Percentiles rank a stretch among this genome's conserved stretches.
Evolutionary conservation across 2,329 filamentous ascomycete species (phyloP).

Genomic region (Lachnellula willkommii): DNA sequence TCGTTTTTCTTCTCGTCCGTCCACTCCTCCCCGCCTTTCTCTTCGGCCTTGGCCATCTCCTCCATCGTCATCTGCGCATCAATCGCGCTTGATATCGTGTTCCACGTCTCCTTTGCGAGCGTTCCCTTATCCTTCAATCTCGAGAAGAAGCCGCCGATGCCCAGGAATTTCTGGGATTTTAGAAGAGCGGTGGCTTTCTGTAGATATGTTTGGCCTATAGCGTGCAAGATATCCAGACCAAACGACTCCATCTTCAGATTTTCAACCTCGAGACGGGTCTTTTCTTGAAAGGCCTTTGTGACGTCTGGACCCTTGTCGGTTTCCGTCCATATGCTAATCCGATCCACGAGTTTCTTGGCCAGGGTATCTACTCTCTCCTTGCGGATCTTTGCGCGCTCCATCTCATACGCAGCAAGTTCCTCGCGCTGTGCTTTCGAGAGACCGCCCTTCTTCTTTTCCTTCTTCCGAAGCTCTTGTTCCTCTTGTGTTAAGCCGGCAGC

Average conservation of each 20-base stretch:
- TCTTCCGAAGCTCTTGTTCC: slow-evolving; percentile 69
- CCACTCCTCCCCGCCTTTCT: slow-evolving; percentile 94
- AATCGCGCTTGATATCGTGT: slow-evolving; percentile 91
- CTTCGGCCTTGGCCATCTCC: slow-evolving; percentile 95
- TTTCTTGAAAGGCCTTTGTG: slow-evolving; percentile 84
- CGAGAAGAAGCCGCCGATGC: slow-evolving; percentile 91
- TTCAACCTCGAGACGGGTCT: slow-evolving; percentile 91
- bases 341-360: slow-evolving; percentile 77
- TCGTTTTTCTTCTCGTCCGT: slow-evolving; percentile 95
- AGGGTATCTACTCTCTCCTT: slow-evolving; percentile 87
- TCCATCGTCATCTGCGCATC: slow-evolving; percentile 98
- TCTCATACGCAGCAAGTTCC: slow-evolving; percentile 81
- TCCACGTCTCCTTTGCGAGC: slow-evolving; percentile 97
- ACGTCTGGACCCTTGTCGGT: slow-evolving; percentile 85
- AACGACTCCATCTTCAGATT: slow-evolving; percentile 99
- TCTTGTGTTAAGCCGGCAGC: slow-evolving; percentile 63
- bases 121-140: slow-evolving; percentile 94
- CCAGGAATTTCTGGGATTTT: slow-evolving; percentile 94
- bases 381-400: slow-evolving; percentile 75
- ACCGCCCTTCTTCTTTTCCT: slow-evolving; percentile 84
- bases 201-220: slow-evolving; percentile 86
- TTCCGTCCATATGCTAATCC: slow-evolving; percentile 93
- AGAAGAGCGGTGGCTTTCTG: slow-evolving; percentile 82
- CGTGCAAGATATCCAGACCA: slow-evolving; percentile 90
- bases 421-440: slow-evolving; percentile 90